A percentile compares a stretch with the other conserved stretches of the same genome.
Conservation (phyloP, 1,284 basidiomycete species). For the Trichosporon coremiiforme region DNA sequence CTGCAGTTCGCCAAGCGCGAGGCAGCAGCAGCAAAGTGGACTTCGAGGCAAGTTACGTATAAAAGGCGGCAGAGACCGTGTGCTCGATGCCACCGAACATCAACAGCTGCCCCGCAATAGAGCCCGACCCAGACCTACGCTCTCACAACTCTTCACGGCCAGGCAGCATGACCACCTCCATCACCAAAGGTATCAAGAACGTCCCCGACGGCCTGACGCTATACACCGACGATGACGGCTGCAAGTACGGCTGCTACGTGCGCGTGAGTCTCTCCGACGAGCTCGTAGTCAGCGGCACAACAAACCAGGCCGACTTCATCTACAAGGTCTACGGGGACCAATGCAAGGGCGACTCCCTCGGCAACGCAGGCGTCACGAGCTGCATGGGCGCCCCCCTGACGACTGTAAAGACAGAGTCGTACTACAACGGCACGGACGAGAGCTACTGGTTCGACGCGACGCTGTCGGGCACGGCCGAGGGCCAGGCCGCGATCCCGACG, state of each 20-base stretch:
- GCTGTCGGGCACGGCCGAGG: not conserved
- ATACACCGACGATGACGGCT: not conserved
- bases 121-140: too few relatives aligned
- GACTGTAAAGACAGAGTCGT: not conserved
- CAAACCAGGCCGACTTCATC: constrained; percentile 1
- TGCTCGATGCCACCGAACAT: too few relatives aligned
- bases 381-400: not conserved
- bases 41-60: too few relatives aligned
- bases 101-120: too few relatives aligned
- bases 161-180: not conserved
- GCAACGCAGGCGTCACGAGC: not conserved
- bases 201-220: not conserved
- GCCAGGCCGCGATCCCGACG: not conserved
- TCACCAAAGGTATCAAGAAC: not conserved
- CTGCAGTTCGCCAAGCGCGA: too few relatives aligned
- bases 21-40: too few relatives aligned
- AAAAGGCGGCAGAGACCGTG: too few relatives aligned
- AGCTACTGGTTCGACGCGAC: not conserved
- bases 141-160: too few relatives aligned
- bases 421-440: not conserved
- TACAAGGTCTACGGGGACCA: not conserved
- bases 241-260: not conserved
- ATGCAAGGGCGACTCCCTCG: not conserved
- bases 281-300: not conserved
- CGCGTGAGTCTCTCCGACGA: not conserved